A percentile compares a stretch with the other conserved stretches of the same genome.
These are phyloP conservation scores for Coemansia sp. DNA, from an alignment of 192 early-diverging fungal genomes.

Conservation along the genomic window DNA sequence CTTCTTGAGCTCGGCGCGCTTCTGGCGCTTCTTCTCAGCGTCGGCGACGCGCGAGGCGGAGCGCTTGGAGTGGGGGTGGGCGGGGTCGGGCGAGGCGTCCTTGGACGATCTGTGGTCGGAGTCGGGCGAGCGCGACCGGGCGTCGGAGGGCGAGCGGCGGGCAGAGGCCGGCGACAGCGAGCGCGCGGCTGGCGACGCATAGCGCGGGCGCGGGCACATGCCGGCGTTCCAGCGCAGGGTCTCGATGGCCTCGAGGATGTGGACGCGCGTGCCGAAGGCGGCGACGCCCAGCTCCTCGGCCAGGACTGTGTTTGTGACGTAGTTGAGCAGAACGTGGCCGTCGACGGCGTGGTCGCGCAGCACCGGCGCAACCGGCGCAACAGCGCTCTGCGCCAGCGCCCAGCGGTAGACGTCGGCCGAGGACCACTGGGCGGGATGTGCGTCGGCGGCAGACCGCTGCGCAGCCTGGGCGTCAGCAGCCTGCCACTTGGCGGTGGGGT, in stretches of 20 bases:
- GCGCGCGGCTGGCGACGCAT: slow-evolving; percentile 11
- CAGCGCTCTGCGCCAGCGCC: slow-evolving; percentile 24
- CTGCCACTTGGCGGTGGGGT: too few species aligned
- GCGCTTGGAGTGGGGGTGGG: slow-evolving; percentile 30
- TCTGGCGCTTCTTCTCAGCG: slow-evolving; percentile 55
- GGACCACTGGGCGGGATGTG: slow-evolving; percentile 36
- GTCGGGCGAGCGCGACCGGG: slow-evolving; percentile 16
- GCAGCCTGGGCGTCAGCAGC: too few species aligned
- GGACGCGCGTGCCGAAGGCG: slow-evolving; percentile 51
- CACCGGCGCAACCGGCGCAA: slow-evolving; percentile 22
- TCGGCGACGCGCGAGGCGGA: slow-evolving; percentile 53
- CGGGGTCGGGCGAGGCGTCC: slow-evolving; percentile 29
- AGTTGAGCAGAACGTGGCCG: slow-evolving; percentile 51
- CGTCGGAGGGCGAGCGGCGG: slow-evolving; percentile 5
- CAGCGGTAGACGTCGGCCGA: slow-evolving; percentile 45
- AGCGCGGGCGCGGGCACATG: slow-evolving; percentile 12
- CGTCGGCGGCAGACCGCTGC: slow-evolving; percentile 1
- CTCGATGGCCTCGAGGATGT: slow-evolving; percentile 52
- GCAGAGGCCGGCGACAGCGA: slow-evolving; percentile 6
- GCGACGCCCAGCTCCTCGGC: slow-evolving; percentile 52
- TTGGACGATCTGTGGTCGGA: slow-evolving; percentile 23
- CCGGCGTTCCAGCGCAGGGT: slow-evolving; percentile 44
- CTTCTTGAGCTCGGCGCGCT: slow-evolving; percentile 55
- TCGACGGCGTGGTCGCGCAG: slow-evolving; percentile 51
- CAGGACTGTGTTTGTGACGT: slow-evolving; percentile 51